phyloP scores from a whole-genome alignment of 306 rosid species.

The Cyclanthera cordifolia region DNA sequence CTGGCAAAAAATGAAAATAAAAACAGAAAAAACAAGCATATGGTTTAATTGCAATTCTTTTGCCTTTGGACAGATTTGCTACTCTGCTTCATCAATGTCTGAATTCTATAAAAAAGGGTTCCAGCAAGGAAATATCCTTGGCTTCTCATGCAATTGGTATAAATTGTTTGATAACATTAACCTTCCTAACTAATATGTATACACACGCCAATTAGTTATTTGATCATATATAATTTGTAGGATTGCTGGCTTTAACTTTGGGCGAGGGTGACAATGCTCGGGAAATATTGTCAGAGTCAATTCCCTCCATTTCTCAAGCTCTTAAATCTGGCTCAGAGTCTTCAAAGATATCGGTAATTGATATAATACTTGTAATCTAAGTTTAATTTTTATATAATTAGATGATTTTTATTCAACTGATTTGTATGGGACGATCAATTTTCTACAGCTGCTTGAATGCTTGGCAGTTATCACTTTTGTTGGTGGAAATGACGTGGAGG shows the following conservation, averaged over 20 bases:
- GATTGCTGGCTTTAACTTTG: slow-evolving; percentile 70
- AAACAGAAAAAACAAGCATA: background rate
- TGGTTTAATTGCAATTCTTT: background rate
- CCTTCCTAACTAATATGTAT: background rate
- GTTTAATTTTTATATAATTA: background rate
- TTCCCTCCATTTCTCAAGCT: slow-evolving; percentile 48
- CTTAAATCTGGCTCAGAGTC: slow-evolving; percentile 43
- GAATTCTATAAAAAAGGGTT: slow-evolving; percentile 64
- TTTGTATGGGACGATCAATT: slow-evolving; percentile 16
- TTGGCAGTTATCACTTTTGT: slow-evolving; percentile 76
- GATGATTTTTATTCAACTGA: background rate
- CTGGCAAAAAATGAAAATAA: background rate
- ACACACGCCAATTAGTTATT: background rate
- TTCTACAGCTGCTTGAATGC: slow-evolving; percentile 66
- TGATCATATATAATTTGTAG: slow-evolving; percentile 24
- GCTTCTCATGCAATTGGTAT: slow-evolving; percentile 76
- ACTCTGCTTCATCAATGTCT: slow-evolving; percentile 78
- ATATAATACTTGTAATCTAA: background rate
- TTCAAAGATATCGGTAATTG: slow-evolving; percentile 44
- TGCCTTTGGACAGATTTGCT: slow-evolving; percentile 47
- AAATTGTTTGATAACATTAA: slow-evolving; percentile 17
- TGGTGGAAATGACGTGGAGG: slow-evolving; percentile 74
- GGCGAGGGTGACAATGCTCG: slow-evolving; percentile 66
- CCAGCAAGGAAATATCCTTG: slow-evolving; percentile 62
- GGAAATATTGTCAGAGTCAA: slow-evolving; percentile 57